Base-by-base conservation (phyloP, 1,284 basidiomycete species). In the Hypsizygus ulmarius region DNA sequence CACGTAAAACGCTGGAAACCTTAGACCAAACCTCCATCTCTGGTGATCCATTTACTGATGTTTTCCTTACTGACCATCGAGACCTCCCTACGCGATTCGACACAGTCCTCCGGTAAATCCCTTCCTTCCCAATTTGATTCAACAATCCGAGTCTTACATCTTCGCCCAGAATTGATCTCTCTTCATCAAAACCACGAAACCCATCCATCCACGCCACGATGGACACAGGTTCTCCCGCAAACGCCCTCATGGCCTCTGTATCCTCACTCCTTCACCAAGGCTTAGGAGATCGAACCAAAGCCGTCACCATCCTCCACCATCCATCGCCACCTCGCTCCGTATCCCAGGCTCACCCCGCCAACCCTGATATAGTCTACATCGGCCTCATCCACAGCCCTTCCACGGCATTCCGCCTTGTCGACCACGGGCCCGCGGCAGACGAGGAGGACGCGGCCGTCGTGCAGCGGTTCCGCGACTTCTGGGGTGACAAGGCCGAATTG, bases 401-500 rank as follows among this genome's bases (percentile, higher is more conserved):
- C 2, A 70, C 88, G 50, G 90, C 92, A 1, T 84, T 84, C 53
- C 82, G 90, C 8, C 78, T 96, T 1, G 88, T 97, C 14, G 93
- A 96, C 59, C 87, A 92, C 55, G 94, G 94, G 0, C 93, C 97
- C 0, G 65, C 87, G 0, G 87, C 81, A 0, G 82, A 84, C 9
- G 80, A 87, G 38, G 64, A 74, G 34, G 73, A 82, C 42, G 64
- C 73, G n/a, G 59, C 67, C 10, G 72, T 72, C 14, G 72, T 80
- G 0, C 71, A 78, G 36, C 72, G 70, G 1, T 99, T 97, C 75
- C 81, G 87, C 30, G 77, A 82, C 2, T 77, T 99, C 53, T 99
- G 97, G 97, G 96, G 95, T 1, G 75, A 83, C 41, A 91, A 92
- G 63, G 86, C 95, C 0, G 96, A 99, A 64, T 73, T 98, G 15